Percentiles rank a stretch among this genome's conserved stretches.
These are phyloP conservation scores for Physocladia obscura DNA, from an alignment of 192 early-diverging fungal genomes.

Conservation along the genomic window DNA sequence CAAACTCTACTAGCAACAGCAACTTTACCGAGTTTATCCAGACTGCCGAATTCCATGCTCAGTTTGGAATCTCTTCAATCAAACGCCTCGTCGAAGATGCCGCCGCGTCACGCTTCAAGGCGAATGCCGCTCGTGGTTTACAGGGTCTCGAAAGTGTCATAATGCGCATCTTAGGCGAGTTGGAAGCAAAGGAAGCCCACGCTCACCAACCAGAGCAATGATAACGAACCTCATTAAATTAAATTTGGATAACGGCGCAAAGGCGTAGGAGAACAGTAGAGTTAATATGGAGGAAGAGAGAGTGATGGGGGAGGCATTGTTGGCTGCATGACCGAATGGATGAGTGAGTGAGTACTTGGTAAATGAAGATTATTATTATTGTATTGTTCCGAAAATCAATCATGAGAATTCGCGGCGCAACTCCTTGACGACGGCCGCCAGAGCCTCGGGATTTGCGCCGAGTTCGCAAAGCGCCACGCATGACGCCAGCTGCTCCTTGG, in stretches of 20 bases:
- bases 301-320: no score
- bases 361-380: no score
- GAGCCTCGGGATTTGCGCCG: conserved; percentile 80
- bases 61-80: conserved; percentile 56
- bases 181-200: no score
- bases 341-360: no score
- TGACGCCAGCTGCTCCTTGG: conserved; percentile 67
- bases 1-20: neutral
- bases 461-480: conserved; percentile 76
- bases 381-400: no score
- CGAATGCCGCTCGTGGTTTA: conserved; percentile 84
- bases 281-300: no score
- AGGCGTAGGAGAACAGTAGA: no score
- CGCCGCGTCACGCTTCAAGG: conserved; percentile 80
- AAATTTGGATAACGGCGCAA: no score
- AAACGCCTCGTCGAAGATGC: conserved; percentile 78
- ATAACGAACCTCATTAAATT: no score
- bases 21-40: conserved; percentile 64
- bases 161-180: conserved; percentile 44
- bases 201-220: no score
- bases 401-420: conserved; percentile 25
- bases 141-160: conserved; percentile 84
- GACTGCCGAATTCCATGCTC: conserved; percentile 78
- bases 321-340: no score
- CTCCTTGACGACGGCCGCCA: conserved; percentile 58